These are phyloP conservation scores for Colletotrichum sp. DNA, from an alignment of 2,329 filamentous ascomycete genomes.

Conservation along the genomic window DNA sequence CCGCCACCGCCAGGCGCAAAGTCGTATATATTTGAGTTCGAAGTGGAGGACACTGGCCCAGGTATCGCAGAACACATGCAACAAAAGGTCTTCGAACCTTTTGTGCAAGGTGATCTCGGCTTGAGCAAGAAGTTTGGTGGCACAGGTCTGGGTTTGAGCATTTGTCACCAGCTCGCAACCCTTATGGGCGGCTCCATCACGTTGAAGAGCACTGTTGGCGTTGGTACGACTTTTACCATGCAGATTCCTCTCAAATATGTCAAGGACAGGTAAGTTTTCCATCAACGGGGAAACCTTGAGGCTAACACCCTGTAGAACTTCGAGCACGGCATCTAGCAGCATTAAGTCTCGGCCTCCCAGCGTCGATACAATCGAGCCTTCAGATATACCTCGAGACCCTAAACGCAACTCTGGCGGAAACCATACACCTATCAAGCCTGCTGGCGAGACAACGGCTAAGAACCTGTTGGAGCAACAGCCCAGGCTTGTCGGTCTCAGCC, in stretches of 20 bases:
- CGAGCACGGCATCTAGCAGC: slow-evolving; percentile 61
- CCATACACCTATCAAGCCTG: slow-evolving; percentile 8
- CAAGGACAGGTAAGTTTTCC: slow-evolving; percentile 63
- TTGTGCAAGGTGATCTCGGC: slow-evolving; percentile 90
- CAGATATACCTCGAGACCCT: slow-evolving; percentile 21
- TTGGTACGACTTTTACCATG: slow-evolving; percentile 83
- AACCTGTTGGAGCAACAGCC: slow-evolving; percentile 71
- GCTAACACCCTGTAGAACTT: slow-evolving; percentile 39
- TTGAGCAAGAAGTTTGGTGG: slow-evolving; percentile 90
- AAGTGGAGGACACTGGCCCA: slow-evolving; percentile 86
- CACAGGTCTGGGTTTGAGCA: slow-evolving; percentile 86
- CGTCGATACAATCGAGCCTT: slow-evolving; percentile 44
- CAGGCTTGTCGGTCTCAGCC: slow-evolving; percentile 81
- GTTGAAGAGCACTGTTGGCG: slow-evolving; percentile 73
- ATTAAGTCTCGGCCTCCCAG: slow-evolving; percentile 55
- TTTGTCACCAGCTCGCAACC: slow-evolving; percentile 83
- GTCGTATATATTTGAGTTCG: slow-evolving; percentile 81
- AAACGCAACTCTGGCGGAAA: slow-evolving; percentile 12
- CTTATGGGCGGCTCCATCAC: slow-evolving; percentile 83
- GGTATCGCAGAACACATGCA: slow-evolving; percentile 82
- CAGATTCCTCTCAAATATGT: slow-evolving; percentile 81
- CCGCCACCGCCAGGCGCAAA: slow-evolving; percentile 67
- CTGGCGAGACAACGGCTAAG: slow-evolving; percentile 36
- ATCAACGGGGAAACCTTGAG: background rate
- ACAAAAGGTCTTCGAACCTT: slow-evolving; percentile 88